phyloP scores from a whole-genome alignment of 768 basidiomycete species.

The Tricholoma hemisulphureum region DNA sequence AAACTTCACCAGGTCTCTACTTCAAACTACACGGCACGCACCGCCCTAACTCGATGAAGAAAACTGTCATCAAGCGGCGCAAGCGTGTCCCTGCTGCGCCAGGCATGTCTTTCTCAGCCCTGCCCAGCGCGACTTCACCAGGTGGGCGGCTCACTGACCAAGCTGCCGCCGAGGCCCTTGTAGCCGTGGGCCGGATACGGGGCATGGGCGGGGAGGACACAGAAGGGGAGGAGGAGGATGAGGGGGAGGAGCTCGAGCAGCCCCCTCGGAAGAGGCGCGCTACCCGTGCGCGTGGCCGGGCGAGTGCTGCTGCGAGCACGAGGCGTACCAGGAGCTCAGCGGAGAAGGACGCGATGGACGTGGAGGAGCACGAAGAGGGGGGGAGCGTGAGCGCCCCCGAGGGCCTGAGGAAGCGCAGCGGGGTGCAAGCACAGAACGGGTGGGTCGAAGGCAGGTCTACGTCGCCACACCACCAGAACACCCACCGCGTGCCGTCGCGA shows the following conservation, averaged over 20 bases:
- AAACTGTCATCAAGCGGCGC: conserved; percentile 96
- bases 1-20: conserved; percentile 71
- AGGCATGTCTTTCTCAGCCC: conserved; percentile 22
- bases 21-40: conserved; percentile 98
- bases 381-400: conserved; percentile 17
- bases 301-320: conserved; percentile 22
- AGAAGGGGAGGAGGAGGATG: conserved; percentile 40
- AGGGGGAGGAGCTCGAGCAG: conserved; percentile 41
- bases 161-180: conserved; percentile 86
- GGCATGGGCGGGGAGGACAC: conserved; percentile 32
- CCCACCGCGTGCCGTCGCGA: conserved; percentile 14
- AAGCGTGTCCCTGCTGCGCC: conserved; percentile 96
- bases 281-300: conserved; percentile 23
- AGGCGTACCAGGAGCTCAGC: conserved; percentile 35
- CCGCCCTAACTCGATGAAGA: conserved; percentile 98
- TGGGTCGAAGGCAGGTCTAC: conserved; percentile 14
- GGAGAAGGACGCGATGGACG: conserved; percentile 12
- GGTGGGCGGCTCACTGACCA: conserved; percentile 66
- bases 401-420: conserved; percentile 14
- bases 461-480: conserved; percentile 11
- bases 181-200: conserved; percentile 67
- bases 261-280: conserved; percentile 61
- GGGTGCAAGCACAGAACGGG: conserved; percentile 7
- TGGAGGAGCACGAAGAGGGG: conserved; percentile 4
- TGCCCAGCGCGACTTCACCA: conserved; percentile 5